A percentile compares a stretch with the other conserved stretches of the same genome.
Conservation (phyloP, 2,329 filamentous ascomycete species). For the Cladophialophora carrionii region DNA sequence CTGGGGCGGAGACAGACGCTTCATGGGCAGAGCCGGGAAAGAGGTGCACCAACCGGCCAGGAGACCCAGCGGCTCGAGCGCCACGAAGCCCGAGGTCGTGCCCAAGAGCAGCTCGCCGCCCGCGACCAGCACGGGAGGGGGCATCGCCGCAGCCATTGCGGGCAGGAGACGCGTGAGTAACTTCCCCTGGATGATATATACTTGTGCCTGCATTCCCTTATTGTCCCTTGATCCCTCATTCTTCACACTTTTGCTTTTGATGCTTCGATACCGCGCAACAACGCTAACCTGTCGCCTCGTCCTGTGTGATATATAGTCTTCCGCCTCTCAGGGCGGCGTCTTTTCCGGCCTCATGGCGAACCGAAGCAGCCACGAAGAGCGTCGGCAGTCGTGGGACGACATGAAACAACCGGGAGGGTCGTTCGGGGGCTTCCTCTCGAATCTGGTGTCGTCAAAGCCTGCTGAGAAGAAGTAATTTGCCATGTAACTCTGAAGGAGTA, state of each 20-base stretch:
- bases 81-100: conserved; percentile 12
- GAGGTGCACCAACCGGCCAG: conserved; percentile 30
- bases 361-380: conserved; percentile 24
- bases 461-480: conserved; percentile 31
- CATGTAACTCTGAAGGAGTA: not conserved
- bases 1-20: conserved; percentile 32
- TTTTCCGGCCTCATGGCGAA: conserved; percentile 34
- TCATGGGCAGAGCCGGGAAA: conserved; percentile 23
- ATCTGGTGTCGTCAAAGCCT: conserved; percentile 24
- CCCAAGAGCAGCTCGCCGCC: conserved; percentile 71
- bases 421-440: conserved; percentile 27
- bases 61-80: conserved; percentile 20
- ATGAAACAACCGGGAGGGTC: conserved; percentile 25
- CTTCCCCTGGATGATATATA: not conserved
- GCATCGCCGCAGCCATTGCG: conserved; percentile 42
- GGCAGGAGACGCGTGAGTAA: conserved; percentile 32
- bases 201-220: not conserved
- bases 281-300: not conserved
- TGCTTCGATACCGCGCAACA: not conserved
- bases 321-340: conserved; percentile 31
- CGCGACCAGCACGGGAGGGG: conserved; percentile 83
- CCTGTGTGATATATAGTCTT: conserved; percentile 22
- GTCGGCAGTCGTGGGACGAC: conserved; percentile 32
- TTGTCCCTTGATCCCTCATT: too few relatives aligned
- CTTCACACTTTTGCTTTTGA: not conserved